Base-by-base conservation (phyloP, 371 early-diverging fungal species). In the Mucor piriformis region DNA sequence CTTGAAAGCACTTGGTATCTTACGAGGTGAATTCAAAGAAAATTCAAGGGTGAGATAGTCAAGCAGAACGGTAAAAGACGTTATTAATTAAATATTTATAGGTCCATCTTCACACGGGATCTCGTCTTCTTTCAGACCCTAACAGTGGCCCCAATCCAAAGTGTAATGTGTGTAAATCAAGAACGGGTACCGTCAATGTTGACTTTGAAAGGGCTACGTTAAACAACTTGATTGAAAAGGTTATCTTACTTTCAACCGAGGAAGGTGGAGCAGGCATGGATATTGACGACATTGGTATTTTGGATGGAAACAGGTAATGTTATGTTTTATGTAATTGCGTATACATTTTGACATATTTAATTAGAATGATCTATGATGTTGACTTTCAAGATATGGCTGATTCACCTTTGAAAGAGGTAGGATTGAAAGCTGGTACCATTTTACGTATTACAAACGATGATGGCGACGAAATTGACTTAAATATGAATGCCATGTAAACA, bases 381-480 rank as follows among this genome's bases (percentile, higher is more conserved):
- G 98, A 97, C 42, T 92, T 89, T 58, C 94, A 95, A 23, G 96
- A 96, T 46, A 94, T 93, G 56, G 63, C 83, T 3, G 73, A 71
- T 0, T 66, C 61, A 44, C 63, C 88, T 0, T 70, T 97, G 42
- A 71, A 66, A 3, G 77, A 80, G 0, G 64, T 96, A 33, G 78
- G 82, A 6, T 54, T 94, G 23, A 70, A 65, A 15, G 69, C 87
- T 43, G 87, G 88, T 18, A 73, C 75, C 43, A 79, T 85, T 27
- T 50, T 90, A 40, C 83, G 80, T 33, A 66, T 88, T 4, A 65
- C 59, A 40, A 71, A 80, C 27, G 83, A 80, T 53, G 79, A 82
- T 47, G 83, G 72, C 3, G 73, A 66, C 23, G 66, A 70, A 43
- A 47, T 74, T 25, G 80, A 79, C 62, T 58, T 79, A 24, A 69